Base-by-base conservation (phyloP, 75 land plant species). In the Selaginella tamariscina region DNA sequence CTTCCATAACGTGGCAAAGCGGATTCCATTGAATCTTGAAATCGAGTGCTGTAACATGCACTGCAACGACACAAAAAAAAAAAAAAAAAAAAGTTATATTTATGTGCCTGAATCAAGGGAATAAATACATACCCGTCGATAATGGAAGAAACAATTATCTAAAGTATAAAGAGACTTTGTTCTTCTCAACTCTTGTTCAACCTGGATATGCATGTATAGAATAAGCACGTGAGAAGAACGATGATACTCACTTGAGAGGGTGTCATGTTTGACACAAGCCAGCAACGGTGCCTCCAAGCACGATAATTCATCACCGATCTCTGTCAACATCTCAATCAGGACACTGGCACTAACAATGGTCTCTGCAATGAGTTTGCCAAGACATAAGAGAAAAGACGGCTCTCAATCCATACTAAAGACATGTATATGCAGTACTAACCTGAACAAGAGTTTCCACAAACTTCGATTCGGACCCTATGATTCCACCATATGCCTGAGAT, bases 261-360 rank as follows among this genome's bases (percentile, higher is more conserved):
- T 29, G 78, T 69, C 93, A 86, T 89, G 71, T 77, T 78, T 49
- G 77, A 49, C n/a, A 82, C 81, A 39, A 89, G 81, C 83, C 89
- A 78, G 56, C 76, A 80, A 24, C 89, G 84, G 29, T 89, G 86
- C 56, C 83, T 75, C 94, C 94, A 89, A 54, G 94, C 94, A 57
- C 94, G 89, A 66, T 86, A 89, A 30, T 86, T 89, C 94, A 89
- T 89, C 33, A 72, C 78, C 29, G 80, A 85, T 69, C 77, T 88
- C 93, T 88, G 79, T 71, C 68, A n/a, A 76, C 70, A 67, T 39
- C 15, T 5, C 11, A 39, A 39, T 39, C 11, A 39, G 15, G 5
- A 39, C 5, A 15, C 49, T 5, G 49, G 49, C 49, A 39, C 11
- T 39, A 15, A 39, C 11, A 39, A 15, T 39, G 49, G 15, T 39